Evolutionary conservation across 169 alveolate species (phyloP).

Genomic region (Toxoplasma gondii): DNA sequence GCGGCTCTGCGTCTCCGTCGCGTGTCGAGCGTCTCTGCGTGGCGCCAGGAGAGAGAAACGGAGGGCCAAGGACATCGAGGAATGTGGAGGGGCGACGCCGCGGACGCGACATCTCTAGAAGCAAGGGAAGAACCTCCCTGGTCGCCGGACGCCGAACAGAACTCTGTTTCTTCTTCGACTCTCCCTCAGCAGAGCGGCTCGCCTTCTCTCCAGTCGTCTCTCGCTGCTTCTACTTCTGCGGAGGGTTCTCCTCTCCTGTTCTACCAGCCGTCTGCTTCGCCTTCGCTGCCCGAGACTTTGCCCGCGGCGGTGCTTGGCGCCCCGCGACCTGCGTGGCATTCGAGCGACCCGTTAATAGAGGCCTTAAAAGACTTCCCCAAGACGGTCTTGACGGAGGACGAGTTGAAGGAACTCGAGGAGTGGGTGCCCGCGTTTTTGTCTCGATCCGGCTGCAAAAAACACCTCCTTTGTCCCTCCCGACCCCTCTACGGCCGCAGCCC

Average conservation of each 20-base stretch:
- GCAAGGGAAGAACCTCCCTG: too few species aligned
- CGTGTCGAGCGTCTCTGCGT: too few species aligned
- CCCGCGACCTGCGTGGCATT: not conserved
- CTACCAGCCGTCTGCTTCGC: not conserved
- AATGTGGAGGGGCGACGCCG: too few species aligned
- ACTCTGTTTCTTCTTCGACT: too few species aligned
- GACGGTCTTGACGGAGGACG: not conserved
- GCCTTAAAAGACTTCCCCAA: not conserved
- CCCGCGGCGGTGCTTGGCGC: not conserved
- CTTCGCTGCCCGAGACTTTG: not conserved
- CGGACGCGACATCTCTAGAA: too few species aligned
- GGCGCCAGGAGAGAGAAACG: too few species aligned
- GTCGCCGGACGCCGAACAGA: too few species aligned
- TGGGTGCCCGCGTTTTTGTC: slow-evolving; percentile 21
- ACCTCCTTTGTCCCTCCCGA: not conserved
- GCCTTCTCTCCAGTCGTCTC: too few species aligned
- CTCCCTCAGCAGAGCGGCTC: not conserved
- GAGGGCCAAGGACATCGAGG: too few species aligned
- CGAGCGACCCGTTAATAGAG: not conserved
- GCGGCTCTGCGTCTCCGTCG: too few species aligned
- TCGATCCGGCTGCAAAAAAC: not conserved
- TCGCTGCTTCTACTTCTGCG: too few species aligned
- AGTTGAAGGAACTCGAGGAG: not conserved
- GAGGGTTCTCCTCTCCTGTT: too few species aligned
- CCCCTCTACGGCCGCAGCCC: not conserved